Evolutionary conservation across 345 rosid species (phyloP).

Genomic region (Lumnitzera racemosa): DNA sequence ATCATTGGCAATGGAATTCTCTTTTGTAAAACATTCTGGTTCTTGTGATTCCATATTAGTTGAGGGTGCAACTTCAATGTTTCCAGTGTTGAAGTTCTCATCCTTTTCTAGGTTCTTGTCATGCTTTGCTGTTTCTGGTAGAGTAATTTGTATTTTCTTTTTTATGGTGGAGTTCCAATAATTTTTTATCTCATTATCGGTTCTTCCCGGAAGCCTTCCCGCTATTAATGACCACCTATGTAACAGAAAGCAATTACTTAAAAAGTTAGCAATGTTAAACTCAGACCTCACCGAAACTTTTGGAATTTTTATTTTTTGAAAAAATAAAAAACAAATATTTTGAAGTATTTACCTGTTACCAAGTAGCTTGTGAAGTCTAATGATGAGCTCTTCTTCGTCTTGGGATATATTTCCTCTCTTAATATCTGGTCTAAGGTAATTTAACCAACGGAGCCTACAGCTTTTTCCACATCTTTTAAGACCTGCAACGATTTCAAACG

Average conservation of each 20-base stretch:
- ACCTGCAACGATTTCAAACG: conserved; percentile 1
- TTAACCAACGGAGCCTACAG: conserved; percentile 19
- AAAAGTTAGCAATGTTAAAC: too few relatives aligned
- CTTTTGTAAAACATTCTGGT: too few relatives aligned
- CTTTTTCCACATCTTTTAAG: conserved; percentile 18
- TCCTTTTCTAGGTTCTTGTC: background rate
- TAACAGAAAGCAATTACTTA: background rate
- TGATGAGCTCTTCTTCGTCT: conserved; percentile 21
- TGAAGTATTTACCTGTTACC: conserved; percentile 4
- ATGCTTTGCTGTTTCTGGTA: background rate
- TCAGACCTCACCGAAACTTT: background rate
- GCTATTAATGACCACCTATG: conserved; percentile 15
- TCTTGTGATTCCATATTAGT: too few relatives aligned
- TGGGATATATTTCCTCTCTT: conserved; percentile 17
- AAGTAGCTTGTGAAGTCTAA: conserved; percentile 17
- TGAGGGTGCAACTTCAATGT: background rate
- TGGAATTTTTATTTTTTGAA: too few relatives aligned
- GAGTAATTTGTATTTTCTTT: background rate
- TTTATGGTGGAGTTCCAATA: conserved; percentile 12
- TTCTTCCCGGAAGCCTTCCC: conserved; percentile 15
- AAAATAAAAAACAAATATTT: background rate
- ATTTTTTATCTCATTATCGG: conserved; percentile 16
- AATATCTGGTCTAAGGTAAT: conserved; percentile 15
- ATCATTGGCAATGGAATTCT: too few relatives aligned
- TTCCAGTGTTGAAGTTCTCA: background rate